A percentile compares a stretch with the other conserved stretches of the same genome.
These are phyloP conservation scores for Cephaloascus albidus DNA, from an alignment of 805 yeast genomes.

Conservation along the genomic window DNA sequence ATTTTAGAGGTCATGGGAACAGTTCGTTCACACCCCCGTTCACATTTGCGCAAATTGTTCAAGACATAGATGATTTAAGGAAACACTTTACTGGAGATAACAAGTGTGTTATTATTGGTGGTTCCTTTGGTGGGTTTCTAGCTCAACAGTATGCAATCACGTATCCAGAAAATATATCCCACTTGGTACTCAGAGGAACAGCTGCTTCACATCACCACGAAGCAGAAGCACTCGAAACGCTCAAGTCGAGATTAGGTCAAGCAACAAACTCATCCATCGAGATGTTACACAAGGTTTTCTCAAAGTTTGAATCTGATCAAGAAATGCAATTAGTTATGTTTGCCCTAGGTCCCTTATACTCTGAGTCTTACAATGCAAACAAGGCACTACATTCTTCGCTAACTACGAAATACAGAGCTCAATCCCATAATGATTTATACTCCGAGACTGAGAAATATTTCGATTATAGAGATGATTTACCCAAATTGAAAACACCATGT, in stretches of 20 bases:
- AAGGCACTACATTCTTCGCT: constrained; percentile 6
- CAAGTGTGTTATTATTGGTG: constrained; percentile 10
- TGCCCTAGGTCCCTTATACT: constrained; percentile 11
- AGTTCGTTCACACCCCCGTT: constrained; percentile 11
- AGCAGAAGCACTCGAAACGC: constrained; percentile 6
- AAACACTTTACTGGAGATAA: constrained; percentile 5
- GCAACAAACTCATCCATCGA: constrained; percentile 9
- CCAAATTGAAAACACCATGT: constrained; percentile 7
- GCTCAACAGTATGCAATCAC: constrained; percentile 14
- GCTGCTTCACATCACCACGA: constrained; percentile 14
- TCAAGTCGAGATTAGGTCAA: constrained; percentile 5
- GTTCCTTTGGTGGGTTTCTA: constrained; percentile 14
- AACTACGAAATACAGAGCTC: constrained; percentile 8
- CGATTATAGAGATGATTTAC: constrained; percentile 8
- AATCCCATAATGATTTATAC: constrained; percentile 11
- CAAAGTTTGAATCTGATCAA: constrained; percentile 11
- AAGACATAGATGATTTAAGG: constrained; percentile 11
- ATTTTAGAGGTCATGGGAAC: constrained; percentile 12
- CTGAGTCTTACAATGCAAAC: constrained; percentile 11
- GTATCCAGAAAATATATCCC: constrained; percentile 6
- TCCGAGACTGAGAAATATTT: constrained; percentile 12
- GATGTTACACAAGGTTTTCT: constrained; percentile 12
- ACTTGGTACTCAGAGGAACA: constrained; percentile 11
- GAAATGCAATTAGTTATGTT: constrained; percentile 13
- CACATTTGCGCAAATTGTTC: constrained; percentile 11